Conservation (phyloP, 192 early-diverging fungal species). For the Gamsiella multidivaricata region DNA sequence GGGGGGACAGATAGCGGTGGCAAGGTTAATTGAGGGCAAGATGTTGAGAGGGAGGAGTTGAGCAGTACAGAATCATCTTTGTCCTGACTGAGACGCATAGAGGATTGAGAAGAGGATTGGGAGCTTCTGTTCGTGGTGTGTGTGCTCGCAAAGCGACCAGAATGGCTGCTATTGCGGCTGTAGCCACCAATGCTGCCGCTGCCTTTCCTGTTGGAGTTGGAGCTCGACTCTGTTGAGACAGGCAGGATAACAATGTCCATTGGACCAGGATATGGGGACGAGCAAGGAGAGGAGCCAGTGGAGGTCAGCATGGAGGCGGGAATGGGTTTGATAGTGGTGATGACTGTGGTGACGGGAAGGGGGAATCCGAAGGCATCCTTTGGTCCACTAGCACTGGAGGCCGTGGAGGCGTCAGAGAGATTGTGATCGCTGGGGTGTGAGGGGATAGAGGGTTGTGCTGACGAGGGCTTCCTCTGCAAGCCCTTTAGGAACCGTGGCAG, state of each 20-base stretch:
- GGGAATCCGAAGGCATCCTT: constrained; percentile 44
- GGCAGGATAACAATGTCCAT: constrained; percentile 5
- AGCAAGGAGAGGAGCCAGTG: background rate
- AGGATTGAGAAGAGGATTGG: constrained; percentile 2
- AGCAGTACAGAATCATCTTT: background rate
- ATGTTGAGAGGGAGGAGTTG: constrained; percentile 4
- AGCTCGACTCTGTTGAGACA: background rate
- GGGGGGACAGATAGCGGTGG: background rate
- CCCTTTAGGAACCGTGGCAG: constrained; percentile 39
- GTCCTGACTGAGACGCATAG: background rate
- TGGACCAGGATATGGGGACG: background rate
- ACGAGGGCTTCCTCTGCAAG: constrained; percentile 22
- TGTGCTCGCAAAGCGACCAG: background rate
- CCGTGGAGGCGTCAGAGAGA: constrained; percentile 24
- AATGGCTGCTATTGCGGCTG: background rate
- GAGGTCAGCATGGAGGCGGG: background rate
- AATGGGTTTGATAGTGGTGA: background rate
- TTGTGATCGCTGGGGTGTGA: constrained; percentile 1
- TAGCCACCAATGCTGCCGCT: background rate
- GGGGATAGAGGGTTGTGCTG: background rate
- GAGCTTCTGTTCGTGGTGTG: background rate
- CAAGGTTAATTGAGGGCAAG: background rate
- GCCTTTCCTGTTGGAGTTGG: background rate
- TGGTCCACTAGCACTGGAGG: constrained; percentile 16
- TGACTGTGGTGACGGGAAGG: constrained; percentile 22